A percentile compares a stretch with the other conserved stretches of the same genome.
phyloP scores from a whole-genome alignment of 1,284 basidiomycete genomes.

The Pseudozyma sp. region DNA sequence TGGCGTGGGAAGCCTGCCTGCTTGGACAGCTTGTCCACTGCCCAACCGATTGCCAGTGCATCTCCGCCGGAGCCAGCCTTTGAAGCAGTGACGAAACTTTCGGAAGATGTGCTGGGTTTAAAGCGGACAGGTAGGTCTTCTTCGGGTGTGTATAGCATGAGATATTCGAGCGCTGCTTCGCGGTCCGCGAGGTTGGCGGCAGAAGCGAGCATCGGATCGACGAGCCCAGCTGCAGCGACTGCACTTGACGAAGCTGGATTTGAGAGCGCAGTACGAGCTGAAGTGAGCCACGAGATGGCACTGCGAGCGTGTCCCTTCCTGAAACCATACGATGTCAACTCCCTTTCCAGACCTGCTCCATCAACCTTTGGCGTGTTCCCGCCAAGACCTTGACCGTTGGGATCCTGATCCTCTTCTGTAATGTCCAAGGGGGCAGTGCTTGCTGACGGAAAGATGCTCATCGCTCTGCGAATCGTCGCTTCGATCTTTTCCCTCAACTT shows the following conservation, averaged over 20 bases:
- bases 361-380: slow-evolving; percentile 32
- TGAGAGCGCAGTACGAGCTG: slow-evolving; percentile 49
- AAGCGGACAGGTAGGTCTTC: slow-evolving; percentile 76
- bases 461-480: slow-evolving; percentile 82
- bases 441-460: slow-evolving; percentile 56
- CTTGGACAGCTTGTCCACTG: slow-evolving; percentile 83
- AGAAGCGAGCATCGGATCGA: slow-evolving; percentile 57
- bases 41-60: slow-evolving; percentile 79
- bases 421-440: slow-evolving; percentile 40
- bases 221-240: slow-evolving; percentile 13
- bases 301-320: slow-evolving; percentile 61
- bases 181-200: slow-evolving; percentile 64
- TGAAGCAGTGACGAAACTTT: slow-evolving; percentile 76
- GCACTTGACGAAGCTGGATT: slow-evolving; percentile 12
- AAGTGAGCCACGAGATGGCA: slow-evolving; percentile 57
- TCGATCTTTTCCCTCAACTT: slow-evolving; percentile 84
- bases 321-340: slow-evolving; percentile 63
- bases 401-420: slow-evolving; percentile 37
- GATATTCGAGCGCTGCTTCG: slow-evolving; percentile 80
- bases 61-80: slow-evolving; percentile 72
- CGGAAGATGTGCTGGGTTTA: slow-evolving; percentile 75
- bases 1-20: slow-evolving; percentile 85
- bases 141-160: slow-evolving; percentile 81
- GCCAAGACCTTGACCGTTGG: slow-evolving; percentile 1
- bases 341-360: slow-evolving; percentile 42